phyloP scores from a whole-genome alignment of 2,329 filamentous ascomycete genomes.

The Neospermospora avenae region DNA sequence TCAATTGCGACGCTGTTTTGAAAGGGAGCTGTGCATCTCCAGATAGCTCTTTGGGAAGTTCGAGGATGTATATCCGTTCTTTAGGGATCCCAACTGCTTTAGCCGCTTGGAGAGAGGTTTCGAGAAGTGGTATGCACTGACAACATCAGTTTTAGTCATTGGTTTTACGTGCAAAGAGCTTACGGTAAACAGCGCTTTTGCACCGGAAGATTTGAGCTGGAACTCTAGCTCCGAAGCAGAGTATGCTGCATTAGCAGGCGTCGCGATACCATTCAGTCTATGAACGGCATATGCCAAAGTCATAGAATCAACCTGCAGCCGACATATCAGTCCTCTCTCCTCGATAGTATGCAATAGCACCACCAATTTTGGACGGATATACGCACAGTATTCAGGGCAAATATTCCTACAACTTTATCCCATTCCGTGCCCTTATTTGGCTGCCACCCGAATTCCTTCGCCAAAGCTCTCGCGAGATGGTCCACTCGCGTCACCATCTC shows the following conservation, averaged over 20 bases:
- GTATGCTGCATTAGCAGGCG: conserved; percentile 83
- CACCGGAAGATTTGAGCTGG: conserved; percentile 74
- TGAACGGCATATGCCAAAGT: conserved; percentile 72
- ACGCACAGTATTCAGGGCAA: conserved; percentile 74
- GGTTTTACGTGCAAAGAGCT: conserved; percentile 41
- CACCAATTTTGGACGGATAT: neutral
- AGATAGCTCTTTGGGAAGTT: conserved; percentile 55
- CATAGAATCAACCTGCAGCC: conserved; percentile 72
- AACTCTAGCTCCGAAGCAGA: conserved; percentile 77
- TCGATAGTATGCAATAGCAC: neutral
- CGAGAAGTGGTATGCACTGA: conserved; percentile 60
- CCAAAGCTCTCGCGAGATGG: conserved; percentile 63
- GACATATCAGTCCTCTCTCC: neutral
- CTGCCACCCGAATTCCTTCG: conserved; percentile 67
- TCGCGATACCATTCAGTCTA: conserved; percentile 68
- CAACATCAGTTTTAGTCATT: neutral
- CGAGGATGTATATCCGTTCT: conserved; percentile 70
- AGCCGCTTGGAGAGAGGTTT: conserved; percentile 65
- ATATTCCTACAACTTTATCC: conserved; percentile 76
- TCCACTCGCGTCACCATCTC: conserved; percentile 67
- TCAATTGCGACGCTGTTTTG: conserved; percentile 72
- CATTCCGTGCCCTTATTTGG: conserved; percentile 71
- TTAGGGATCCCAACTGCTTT: conserved; percentile 64
- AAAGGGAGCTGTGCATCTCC: conserved; percentile 49
- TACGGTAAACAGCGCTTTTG: conserved; percentile 74